Evolutionary conservation across 129 eudicot genomes (phyloP), one percentile per base, ranked within the genome.

Genomic region (Erigeron canadensis): DNA sequence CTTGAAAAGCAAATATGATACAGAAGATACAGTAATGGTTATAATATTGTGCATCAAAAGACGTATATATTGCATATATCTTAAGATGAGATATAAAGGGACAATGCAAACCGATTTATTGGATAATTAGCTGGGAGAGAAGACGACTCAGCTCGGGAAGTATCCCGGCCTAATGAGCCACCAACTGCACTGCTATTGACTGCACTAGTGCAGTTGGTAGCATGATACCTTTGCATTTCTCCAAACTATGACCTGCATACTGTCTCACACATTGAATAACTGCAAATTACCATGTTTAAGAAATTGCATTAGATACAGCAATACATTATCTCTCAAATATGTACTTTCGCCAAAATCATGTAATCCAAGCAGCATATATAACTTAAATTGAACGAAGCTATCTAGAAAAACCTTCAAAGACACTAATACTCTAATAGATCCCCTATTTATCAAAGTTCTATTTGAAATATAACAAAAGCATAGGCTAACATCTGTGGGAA

Each of bases 161-260:
- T 53, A 70, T 94, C 99, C 83, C 93, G 87, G 34, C 86, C 74
- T 65, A 91, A 82, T 62, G 86, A 48, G 77, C 93, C 97, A 67
- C 88, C 85, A 79, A 86, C 78, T 37, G 84, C 83, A 84, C 82
- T 76, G 86, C 84, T 94, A 85, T 95, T 95, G 62, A 90, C 96
- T 81, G 97, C 99, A 88, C 91, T 88, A 82, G 87, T 94, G 97
- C 93, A 84, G 95, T 85, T 87, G 83, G 80, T 77, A 86, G 82
- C 84, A 82, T 90, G 97, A 95, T 82, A 95, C 88, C 97, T 88
- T 90, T 95, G 99, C 99, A 95, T 95, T 82, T 88, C 96, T 88
- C 83, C 91, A 67, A 80, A 80, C 86, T 83, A 79, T 83, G 81
- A 84, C 82, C 99, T 71, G 89, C 99, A 95, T 95, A 86, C 91